A percentile compares a stretch with the other conserved stretches of the same genome.
Conservation (phyloP, 805 yeast genomes). For the Pichia californica region DNA sequence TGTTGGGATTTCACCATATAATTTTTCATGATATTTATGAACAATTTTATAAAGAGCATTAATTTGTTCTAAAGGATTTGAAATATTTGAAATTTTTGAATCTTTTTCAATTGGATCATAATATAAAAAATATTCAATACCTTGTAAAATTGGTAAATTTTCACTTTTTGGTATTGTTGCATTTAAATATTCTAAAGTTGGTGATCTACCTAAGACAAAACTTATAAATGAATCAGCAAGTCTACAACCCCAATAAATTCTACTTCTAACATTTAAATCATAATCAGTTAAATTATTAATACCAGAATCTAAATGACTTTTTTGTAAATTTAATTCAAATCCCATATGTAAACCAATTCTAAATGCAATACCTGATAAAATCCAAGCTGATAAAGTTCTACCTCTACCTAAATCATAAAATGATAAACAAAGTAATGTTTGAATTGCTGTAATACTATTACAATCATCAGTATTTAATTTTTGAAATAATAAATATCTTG, state of each 20-base stretch:
- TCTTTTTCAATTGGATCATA: constrained; percentile 1
- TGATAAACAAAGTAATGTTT: constrained; percentile 50
- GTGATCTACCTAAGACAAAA: constrained; percentile 51
- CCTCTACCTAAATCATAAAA: constrained; percentile 59
- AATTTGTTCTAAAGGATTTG: constrained; percentile 1
- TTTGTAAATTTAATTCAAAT: constrained; percentile 46
- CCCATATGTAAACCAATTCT: constrained; percentile 59
- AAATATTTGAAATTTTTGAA: constrained; percentile 1
- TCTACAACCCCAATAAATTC: constrained; percentile 62
- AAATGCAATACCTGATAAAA: constrained; percentile 53
- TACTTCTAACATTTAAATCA: constrained; percentile 34
- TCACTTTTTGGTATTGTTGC: constrained; percentile 4
- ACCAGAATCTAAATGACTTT: constrained; percentile 35
- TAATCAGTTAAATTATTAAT: constrained; percentile 5
- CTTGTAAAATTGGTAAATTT: constrained; percentile 3
- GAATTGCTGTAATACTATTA: constrained; percentile 47
- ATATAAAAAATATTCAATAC: constrained; percentile 6
- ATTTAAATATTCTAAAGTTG: constrained; percentile 30
- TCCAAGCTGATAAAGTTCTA: constrained; percentile 50
- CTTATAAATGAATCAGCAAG: constrained; percentile 59
- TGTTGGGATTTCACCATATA: not conserved
- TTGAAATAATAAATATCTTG: constrained; percentile 35
- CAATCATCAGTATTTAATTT: constrained; percentile 24
- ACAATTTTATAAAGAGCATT: not conserved
- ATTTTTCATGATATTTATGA: not conserved